Evolutionary conservation across 1,139 yeast species (phyloP), one percentile per base, ranked within the genome.

Genomic region (Saccharomyces hybrid): DNA sequence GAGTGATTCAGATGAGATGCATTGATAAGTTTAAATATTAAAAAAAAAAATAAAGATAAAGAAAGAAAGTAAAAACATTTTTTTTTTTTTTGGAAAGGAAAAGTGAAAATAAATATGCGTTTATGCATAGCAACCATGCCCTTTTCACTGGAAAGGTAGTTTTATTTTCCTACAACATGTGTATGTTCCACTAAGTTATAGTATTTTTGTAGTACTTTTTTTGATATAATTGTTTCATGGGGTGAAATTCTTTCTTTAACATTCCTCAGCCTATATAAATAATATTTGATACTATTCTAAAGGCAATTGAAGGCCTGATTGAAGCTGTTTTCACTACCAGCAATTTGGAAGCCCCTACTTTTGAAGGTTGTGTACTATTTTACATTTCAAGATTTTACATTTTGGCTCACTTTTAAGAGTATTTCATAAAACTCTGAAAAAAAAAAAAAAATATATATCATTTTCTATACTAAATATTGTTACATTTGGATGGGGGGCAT

Each of bases 1-100:
- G 19, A 68, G 71, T 56, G 72, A 70, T 54, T 61, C 56, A 5
- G 72, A 69, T 16, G 58, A 51, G 16, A 38, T 21, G 24, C 44
- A 38, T 16, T 38, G n/a, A 38, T 38, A 38, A 38, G 16, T 9
- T 3, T 38, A 3, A 16, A 24, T 8, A 9, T 16, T 16, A 16
- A 8, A 38, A 12, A 38, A 14, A 38, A 16, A 38, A 38, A 8
- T 38, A 3, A 16, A 16, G 19, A 38, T 16, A 16, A 16, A 38
- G 24, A 38, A 4, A 38, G 9, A 14, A 16, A 38, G 12, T 8
- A 16, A 28, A 11, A 28, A 24, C 26, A 24, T 24, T 24, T 24
- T 24, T 24, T 24, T 24, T 24, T 24, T 4, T 21, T 21, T 2
- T n/a, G n/a, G 26, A 4, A 24, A 24, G 26, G 6, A 24, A 34